Percentiles rank a stretch among this genome's conserved stretches.
Conservation (phyloP, 768 basidiomycete species). For the Tephrocybe sp. region DNA sequence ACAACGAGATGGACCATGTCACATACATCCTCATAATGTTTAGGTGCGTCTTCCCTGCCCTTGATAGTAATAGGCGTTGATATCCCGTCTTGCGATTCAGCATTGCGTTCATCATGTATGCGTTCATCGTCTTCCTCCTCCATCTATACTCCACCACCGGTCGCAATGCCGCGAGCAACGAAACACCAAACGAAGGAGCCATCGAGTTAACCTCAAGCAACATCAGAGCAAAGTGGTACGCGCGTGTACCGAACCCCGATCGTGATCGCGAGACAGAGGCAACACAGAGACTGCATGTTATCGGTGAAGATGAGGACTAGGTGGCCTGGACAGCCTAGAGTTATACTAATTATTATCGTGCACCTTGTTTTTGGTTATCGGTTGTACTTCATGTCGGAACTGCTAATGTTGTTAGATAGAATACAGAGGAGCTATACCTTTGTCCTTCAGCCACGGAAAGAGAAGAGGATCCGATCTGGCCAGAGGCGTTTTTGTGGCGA, state of each 20-base stretch:
- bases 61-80: neutral
- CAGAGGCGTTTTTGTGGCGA: no score
- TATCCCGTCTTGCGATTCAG: slow-evolving; percentile 28
- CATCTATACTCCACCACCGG: slow-evolving; percentile 66
- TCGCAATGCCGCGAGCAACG: slow-evolving; percentile 40
- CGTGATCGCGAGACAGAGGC: slow-evolving; percentile 17
- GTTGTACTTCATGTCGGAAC: neutral
- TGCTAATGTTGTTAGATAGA: slow-evolving; percentile 3
- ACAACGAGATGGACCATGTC: slow-evolving; percentile 83
- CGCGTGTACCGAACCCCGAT: slow-evolving; percentile 50
- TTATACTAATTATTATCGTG: slow-evolving; percentile 8
- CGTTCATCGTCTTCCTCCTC: slow-evolving; percentile 67
- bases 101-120: slow-evolving; percentile 76
- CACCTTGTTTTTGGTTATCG: neutral
- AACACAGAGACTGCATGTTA: slow-evolving; percentile 20
- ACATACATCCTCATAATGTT: slow-evolving; percentile 86
- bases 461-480: no score
- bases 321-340: no score
- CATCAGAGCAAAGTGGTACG: slow-evolving; percentile 57
- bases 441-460: no score
- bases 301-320: slow-evolving; percentile 34
- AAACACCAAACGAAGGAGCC: slow-evolving; percentile 1
- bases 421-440: no score
- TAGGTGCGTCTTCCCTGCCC: slow-evolving; percentile 46
- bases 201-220: slow-evolving; percentile 16